Conservation (phyloP, 352 stramenopile genomes). For the Phytophthora sp. region DNA sequence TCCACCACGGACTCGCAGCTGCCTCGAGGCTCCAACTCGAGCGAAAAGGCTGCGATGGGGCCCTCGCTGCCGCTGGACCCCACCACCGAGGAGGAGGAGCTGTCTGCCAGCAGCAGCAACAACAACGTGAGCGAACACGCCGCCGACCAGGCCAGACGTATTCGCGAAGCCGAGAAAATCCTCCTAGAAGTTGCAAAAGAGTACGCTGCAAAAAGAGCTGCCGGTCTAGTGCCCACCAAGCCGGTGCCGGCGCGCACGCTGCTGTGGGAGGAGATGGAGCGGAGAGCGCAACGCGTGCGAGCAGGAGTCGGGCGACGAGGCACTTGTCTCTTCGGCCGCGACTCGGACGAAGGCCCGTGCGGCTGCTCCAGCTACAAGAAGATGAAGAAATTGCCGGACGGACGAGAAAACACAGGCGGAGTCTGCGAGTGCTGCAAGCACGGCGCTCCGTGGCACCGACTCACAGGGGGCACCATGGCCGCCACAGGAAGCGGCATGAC, state of each 20-base stretch:
- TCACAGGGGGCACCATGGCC: conserved; percentile 54
- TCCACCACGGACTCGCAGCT: conserved; percentile 34
- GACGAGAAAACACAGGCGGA: conserved; percentile 54
- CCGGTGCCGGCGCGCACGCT: conserved; percentile 76
- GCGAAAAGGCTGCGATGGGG: conserved; percentile 17
- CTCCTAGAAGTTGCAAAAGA: conserved; percentile 80
- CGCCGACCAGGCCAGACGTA: conserved; percentile 36
- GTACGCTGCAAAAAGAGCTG: conserved; percentile 79
- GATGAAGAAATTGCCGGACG: conserved; percentile 40
- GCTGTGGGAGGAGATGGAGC: conserved; percentile 82
- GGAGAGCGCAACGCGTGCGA: conserved; percentile 41
- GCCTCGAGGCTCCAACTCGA: conserved; percentile 19
- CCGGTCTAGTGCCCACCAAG: conserved; percentile 71
- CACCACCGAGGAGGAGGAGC: conserved; percentile 31
- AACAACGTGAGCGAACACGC: conserved; percentile 1
- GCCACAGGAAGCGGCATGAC: conserved; percentile 21
- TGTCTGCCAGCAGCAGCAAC: conserved; percentile 10
- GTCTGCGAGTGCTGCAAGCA: conserved; percentile 78
- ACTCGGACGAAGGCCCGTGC: conserved; percentile 45
- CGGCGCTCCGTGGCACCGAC: conserved; percentile 71
- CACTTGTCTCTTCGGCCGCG: conserved; percentile 72
- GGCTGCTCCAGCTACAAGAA: conserved; percentile 70
- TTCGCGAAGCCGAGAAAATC: conserved; percentile 70
- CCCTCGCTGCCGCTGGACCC: conserved; percentile 15
- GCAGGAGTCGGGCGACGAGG: conserved; percentile 47